Percentiles rank a stretch among this genome's conserved stretches.
Evolutionary conservation across 306 rosid genomes (phyloP).

Genomic region (Albizia julibrissin): DNA sequence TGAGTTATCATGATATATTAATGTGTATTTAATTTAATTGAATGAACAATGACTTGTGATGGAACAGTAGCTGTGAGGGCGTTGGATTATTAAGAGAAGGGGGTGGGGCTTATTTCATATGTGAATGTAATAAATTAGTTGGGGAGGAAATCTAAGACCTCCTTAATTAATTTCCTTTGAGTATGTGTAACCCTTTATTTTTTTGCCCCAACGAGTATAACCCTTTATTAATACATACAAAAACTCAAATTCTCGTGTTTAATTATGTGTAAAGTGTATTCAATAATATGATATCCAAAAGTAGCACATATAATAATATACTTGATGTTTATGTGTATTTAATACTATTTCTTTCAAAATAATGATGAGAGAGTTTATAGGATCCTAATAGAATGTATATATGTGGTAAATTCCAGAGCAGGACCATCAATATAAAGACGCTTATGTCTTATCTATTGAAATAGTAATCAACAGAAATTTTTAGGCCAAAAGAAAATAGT

Average conservation of each 20-base stretch:
- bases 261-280: no score
- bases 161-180: background rate
- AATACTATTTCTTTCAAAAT: no score
- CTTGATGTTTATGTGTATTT: no score
- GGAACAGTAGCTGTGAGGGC: background rate
- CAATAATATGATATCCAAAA: background rate
- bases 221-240: background rate
- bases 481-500: conserved; percentile 12
- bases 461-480: conserved; percentile 20
- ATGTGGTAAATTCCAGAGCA: background rate
- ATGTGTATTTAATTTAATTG: no score
- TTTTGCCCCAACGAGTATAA: background rate
- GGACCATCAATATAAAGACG: conserved; percentile 42
- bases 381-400: background rate
- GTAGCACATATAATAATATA: no score
- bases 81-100: background rate
- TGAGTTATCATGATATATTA: no score
- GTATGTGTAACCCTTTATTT: no score
- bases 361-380: background rate
- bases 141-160: background rate
- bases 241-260: background rate
- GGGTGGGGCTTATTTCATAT: background rate
- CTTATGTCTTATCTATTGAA: conserved; percentile 32
- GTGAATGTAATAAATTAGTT: background rate
- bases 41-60: background rate